Conservation (phyloP, 2,329 filamentous ascomycete species). For the Neoarthrinium moseri region DNA sequence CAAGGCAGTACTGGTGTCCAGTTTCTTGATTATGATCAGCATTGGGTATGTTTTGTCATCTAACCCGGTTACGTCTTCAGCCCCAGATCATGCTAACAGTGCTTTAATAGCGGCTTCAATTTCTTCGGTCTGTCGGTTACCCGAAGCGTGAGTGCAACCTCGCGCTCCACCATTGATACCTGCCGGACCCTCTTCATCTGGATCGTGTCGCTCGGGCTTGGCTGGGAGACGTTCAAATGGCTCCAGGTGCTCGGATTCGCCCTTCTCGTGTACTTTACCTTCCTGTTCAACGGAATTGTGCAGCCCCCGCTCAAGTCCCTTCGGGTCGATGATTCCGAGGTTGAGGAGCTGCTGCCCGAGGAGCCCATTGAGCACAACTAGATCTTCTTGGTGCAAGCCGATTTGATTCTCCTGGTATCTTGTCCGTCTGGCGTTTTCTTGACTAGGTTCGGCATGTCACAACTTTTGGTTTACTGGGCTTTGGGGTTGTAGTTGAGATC, state of each 20-base stretch:
- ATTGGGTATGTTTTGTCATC: conserved; percentile 69
- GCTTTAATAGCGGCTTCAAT: conserved; percentile 76
- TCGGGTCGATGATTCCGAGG: conserved; percentile 44
- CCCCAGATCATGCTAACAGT: background rate
- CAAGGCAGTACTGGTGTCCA: conserved; percentile 70
- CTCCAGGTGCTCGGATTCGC: conserved; percentile 88
- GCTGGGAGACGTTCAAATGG: conserved; percentile 98
- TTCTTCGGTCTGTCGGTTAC: conserved; percentile 97
- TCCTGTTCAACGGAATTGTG: conserved; percentile 94
- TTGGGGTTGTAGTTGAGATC: too few species aligned
- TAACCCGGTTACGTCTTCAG: conserved; percentile 9
- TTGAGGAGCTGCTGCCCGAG: conserved; percentile 71
- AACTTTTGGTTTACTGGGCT: too few species aligned
- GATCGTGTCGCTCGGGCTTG: conserved; percentile 87
- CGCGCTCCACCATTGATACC: conserved; percentile 93
- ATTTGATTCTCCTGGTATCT: too few species aligned
- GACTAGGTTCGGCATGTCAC: too few species aligned
- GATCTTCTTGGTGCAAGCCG: too few species aligned
- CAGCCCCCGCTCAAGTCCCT: conserved; percentile 74
- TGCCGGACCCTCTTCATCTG: conserved; percentile 98
- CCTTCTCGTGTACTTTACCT: conserved; percentile 92
- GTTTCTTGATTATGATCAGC: conserved; percentile 91
- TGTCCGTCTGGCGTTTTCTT: too few species aligned
- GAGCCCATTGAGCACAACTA: conserved; percentile 74
- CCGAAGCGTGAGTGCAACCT: conserved; percentile 83